These are phyloP conservation scores for Fraxinus paxiana DNA, from an alignment of 305 asterid genomes.

Conservation along the genomic window DNA sequence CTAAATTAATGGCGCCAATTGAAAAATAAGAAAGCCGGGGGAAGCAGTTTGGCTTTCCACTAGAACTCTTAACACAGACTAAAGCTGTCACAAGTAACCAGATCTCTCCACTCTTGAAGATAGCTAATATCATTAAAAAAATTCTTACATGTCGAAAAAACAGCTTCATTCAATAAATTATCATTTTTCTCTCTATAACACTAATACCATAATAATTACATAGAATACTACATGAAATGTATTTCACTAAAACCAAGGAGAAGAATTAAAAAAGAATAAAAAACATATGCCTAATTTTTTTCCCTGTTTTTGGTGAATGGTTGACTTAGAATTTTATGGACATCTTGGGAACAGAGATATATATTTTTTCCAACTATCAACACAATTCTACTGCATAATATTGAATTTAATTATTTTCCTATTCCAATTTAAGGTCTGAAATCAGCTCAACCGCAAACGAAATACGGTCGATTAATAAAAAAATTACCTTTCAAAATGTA, in stretches of 20 bases:
- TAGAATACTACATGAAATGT: background rate
- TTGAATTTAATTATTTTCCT: constrained; percentile 1
- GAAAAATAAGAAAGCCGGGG: background rate
- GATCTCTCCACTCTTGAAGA: constrained; percentile 3
- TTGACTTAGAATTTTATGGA: constrained; percentile 20
- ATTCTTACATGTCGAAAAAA: background rate
- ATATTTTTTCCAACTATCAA: constrained; percentile 3
- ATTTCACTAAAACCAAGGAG: background rate
- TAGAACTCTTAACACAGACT: constrained; percentile 4
- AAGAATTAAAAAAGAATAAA: background rate
- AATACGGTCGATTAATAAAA: background rate
- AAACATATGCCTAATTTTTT: background rate
- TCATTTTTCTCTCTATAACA: background rate
- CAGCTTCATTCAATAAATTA: background rate
- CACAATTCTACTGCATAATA: constrained; percentile 6
- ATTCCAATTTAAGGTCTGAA: background rate
- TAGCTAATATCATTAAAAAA: constrained; percentile 7
- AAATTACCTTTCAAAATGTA: constrained; percentile 74
- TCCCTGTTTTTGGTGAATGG: constrained; percentile 14
- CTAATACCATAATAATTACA: background rate
- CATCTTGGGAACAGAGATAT: background rate
- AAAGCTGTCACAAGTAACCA: constrained; percentile 6
- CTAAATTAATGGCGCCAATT: background rate
- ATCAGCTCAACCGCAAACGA: background rate
- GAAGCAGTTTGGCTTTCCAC: constrained; percentile 6